A percentile compares a stretch with the other conserved stretches of the same genome.
Conservation (phyloP, 2,329 filamentous ascomycete species). For the Alternaria solani region DNA sequence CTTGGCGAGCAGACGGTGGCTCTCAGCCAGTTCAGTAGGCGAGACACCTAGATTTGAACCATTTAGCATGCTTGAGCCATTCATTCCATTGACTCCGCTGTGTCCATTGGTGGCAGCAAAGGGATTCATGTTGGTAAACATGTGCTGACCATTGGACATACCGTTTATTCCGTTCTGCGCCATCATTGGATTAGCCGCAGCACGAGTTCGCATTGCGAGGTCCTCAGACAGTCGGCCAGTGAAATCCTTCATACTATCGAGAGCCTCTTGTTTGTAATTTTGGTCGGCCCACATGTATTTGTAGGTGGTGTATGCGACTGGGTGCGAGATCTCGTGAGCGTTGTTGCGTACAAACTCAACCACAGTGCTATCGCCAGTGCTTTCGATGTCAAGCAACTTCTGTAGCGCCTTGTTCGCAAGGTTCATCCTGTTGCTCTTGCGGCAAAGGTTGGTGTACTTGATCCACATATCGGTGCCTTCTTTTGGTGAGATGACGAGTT, state of each 20-base stretch:
- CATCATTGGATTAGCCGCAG: conserved; percentile 49
- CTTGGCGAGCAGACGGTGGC: conserved; percentile 81
- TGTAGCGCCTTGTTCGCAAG: conserved; percentile 95
- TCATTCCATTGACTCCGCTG: conserved; percentile 57
- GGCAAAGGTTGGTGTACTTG: conserved; percentile 97
- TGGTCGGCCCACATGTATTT: conserved; percentile 92
- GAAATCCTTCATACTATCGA: conserved; percentile 69
- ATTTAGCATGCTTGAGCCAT: conserved; percentile 43
- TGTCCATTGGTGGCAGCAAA: conserved; percentile 58
- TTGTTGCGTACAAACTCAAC: conserved; percentile 48
- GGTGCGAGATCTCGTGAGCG: conserved; percentile 66
- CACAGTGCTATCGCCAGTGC: conserved; percentile 38
- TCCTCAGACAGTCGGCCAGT: conserved; percentile 68
- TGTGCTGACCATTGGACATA: conserved; percentile 53
- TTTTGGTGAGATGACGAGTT: conserved; percentile 86
- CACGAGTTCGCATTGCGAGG: conserved; percentile 54
- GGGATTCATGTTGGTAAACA: conserved; percentile 44
- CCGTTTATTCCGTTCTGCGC: conserved; percentile 50
- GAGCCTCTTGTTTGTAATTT: conserved; percentile 49
- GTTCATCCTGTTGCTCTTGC: conserved; percentile 93
- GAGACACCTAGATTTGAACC: conserved; percentile 37
- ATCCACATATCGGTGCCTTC: conserved; percentile 99
- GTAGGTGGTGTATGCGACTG: conserved; percentile 93
- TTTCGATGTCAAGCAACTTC: conserved; percentile 71
- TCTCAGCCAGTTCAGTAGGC: conserved; percentile 59